phyloP scores from a whole-genome alignment of 495 filamentous ascomycete species.

The Symbiotaphrina buchneri region DNA sequence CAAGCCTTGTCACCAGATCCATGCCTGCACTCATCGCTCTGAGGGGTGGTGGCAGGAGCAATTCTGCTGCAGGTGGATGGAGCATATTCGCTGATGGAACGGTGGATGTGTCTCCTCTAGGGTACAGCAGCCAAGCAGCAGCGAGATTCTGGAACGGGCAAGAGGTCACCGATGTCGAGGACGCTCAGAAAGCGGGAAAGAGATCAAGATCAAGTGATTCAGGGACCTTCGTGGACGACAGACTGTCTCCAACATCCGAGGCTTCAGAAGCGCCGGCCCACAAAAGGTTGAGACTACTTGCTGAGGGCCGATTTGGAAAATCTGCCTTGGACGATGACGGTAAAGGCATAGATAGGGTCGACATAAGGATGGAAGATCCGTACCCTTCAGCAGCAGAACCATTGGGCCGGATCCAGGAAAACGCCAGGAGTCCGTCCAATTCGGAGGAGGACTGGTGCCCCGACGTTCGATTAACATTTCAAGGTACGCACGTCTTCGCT shows the following conservation, averaged over 20 bases:
- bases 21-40: constrained; percentile 38
- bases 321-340: constrained; percentile 25
- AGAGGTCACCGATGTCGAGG: too few species aligned
- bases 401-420: neutral
- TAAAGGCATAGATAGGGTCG: constrained; percentile 31
- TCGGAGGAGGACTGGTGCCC: constrained; percentile 21
- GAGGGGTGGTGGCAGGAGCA: constrained; percentile 41
- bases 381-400: constrained; percentile 14
- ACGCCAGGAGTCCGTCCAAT: neutral
- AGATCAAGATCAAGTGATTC: too few species aligned
- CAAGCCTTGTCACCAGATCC: constrained; percentile 42
- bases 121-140: constrained; percentile 9
- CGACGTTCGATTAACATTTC: constrained; percentile 38
- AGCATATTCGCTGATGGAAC: constrained; percentile 48
- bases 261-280: too few species aligned
- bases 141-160: too few species aligned
- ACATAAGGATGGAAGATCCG: constrained; percentile 33
- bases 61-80: constrained; percentile 53
- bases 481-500: constrained; percentile 59
- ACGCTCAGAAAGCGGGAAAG: too few species aligned
- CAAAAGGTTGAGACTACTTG: constrained; percentile 21
- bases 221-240: too few species aligned
- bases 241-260: too few species aligned
- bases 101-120: constrained; percentile 29
- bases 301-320: constrained; percentile 31